Evolutionary conservation across 495 filamentous ascomycete genomes (phyloP).

Genomic region (Tuber borchii): DNA sequence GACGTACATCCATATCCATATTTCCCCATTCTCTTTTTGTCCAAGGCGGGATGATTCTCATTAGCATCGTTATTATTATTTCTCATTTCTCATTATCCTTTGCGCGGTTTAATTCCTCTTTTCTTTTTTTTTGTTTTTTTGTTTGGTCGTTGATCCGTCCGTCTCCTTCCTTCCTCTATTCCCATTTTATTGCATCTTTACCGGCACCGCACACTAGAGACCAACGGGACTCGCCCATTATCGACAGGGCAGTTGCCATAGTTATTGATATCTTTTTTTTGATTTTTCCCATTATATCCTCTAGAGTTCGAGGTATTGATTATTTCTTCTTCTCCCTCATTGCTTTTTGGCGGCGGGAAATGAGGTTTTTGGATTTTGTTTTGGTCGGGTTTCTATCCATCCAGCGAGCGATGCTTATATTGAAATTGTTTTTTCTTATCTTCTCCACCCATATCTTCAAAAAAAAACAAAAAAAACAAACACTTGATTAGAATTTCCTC

Average conservation of each 20-base stretch:
- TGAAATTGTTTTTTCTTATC: slow-evolving; percentile 9
- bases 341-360: slow-evolving; percentile 20
- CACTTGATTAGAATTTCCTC: neutral
- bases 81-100: slow-evolving; percentile 5
- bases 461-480: neutral
- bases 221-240: neutral
- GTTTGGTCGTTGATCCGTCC: neutral
- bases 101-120: slow-evolving; percentile 2
- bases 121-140: neutral
- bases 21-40: neutral
- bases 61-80: slow-evolving; percentile 2
- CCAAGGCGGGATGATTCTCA: slow-evolving; percentile 3
- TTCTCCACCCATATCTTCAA: neutral
- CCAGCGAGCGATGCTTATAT: slow-evolving; percentile 32
- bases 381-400: slow-evolving; percentile 2
- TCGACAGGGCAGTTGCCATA: neutral
- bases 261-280: slow-evolving; percentile 5
- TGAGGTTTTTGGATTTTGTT: neutral
- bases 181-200: neutral
- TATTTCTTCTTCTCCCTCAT: neutral
- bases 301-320: neutral
- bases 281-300: neutral
- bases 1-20: neutral
- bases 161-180: neutral
- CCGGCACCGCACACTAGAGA: neutral